phyloP scores from a whole-genome alignment of 2,329 filamentous ascomycete genomes.

The Xylaria sp. region DNA sequence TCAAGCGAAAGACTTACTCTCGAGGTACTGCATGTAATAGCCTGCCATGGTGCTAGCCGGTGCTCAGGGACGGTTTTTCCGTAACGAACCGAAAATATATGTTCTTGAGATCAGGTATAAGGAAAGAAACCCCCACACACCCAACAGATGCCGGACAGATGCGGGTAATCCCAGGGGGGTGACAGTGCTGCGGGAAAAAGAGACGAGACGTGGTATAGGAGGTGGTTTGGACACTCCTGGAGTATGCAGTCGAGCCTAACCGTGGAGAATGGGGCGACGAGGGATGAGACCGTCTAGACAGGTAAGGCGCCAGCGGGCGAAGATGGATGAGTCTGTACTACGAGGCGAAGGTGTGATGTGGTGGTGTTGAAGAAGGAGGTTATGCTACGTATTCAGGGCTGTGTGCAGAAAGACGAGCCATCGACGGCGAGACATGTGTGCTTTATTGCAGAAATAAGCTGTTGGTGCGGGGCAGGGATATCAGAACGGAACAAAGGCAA shows the following conservation, averaged over 20 bases:
- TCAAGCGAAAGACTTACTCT: slow-evolving; percentile 69
- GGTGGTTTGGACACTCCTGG: slow-evolving; percentile 44
- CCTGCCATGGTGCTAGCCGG: slow-evolving; percentile 63
- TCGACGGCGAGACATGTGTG: slow-evolving; percentile 70
- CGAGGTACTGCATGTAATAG: slow-evolving; percentile 78
- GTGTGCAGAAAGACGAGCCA: slow-evolving; percentile 63
- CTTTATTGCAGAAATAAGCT: slow-evolving; percentile 70
- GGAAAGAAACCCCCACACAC: slow-evolving; percentile 45
- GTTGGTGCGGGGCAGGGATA: slow-evolving; percentile 64
- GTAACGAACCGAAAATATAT: slow-evolving; percentile 44
- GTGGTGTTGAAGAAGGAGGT: slow-evolving; percentile 56
- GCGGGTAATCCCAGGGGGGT: slow-evolving; percentile 47
- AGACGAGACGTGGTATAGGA: slow-evolving; percentile 47
- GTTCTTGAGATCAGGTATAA: slow-evolving; percentile 41
- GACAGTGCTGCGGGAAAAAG: slow-evolving; percentile 43
- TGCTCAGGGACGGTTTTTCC: slow-evolving; percentile 42
- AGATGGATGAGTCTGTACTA: slow-evolving; percentile 54
- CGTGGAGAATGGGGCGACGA: slow-evolving; percentile 53
- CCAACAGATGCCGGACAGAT: slow-evolving; percentile 41
- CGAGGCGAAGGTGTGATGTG: slow-evolving; percentile 53
- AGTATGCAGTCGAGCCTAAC: slow-evolving; percentile 68
- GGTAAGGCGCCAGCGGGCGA: slow-evolving; percentile 51
- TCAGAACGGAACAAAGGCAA: slow-evolving; percentile 55
- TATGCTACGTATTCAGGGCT: slow-evolving; percentile 61
- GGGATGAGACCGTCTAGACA: slow-evolving; percentile 50